phyloP scores from a whole-genome alignment of 768 basidiomycete species.

The Lactarius pseudohatsudake region DNA sequence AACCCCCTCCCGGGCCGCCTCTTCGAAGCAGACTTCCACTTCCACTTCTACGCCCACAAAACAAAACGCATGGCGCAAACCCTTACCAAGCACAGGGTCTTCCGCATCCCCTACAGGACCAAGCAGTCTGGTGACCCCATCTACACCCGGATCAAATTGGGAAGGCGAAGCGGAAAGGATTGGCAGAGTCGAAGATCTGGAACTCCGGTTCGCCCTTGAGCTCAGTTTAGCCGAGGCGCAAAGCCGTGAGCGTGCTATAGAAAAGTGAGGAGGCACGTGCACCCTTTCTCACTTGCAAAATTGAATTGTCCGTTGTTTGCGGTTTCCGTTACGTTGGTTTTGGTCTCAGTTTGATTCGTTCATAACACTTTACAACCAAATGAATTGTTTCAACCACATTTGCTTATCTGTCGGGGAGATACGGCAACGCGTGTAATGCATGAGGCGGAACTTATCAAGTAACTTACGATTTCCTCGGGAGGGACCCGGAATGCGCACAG shows the following conservation, averaged over 20 bases:
- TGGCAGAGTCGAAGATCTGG: constrained; percentile 24
- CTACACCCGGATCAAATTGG: neutral
- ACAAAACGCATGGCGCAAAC: constrained; percentile 38
- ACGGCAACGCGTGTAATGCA: constrained; percentile 12
- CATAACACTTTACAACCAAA: constrained; percentile 3
- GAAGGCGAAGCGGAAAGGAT: constrained; percentile 17
- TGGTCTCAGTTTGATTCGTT: constrained; percentile 2
- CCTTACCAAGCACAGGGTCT: constrained; percentile 32
- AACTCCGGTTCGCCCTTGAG: constrained; percentile 28
- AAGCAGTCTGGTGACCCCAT: neutral
- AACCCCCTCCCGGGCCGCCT: constrained; percentile 30
- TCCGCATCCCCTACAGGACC: constrained; percentile 1
- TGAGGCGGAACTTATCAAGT: constrained; percentile 17
- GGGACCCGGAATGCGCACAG: constrained; percentile 3
- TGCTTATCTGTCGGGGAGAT: neutral
- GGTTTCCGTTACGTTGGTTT: constrained; percentile 1
- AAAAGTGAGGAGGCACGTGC: constrained; percentile 11
- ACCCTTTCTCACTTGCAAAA: neutral
- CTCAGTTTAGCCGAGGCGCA: constrained; percentile 27
- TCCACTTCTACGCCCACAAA: constrained; percentile 31
- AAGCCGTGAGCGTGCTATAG: constrained; percentile 19
- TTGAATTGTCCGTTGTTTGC: neutral
- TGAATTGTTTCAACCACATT: neutral
- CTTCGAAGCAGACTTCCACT: constrained; percentile 6
- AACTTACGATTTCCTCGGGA: neutral